These are phyloP conservation scores for Salix exigua DNA, from an alignment of 345 rosid genomes.

Conservation along the genomic window DNA sequence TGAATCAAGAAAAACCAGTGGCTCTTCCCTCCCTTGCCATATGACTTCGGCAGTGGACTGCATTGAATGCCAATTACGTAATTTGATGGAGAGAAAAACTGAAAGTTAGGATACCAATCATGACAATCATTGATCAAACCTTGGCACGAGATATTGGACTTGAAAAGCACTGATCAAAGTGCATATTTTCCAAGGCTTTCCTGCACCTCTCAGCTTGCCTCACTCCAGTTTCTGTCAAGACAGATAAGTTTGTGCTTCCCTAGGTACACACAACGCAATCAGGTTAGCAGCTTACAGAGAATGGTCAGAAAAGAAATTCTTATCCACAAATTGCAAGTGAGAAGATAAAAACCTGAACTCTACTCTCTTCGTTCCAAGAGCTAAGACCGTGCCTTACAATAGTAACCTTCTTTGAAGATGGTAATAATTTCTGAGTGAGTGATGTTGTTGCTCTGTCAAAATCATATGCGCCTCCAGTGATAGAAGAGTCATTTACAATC, in stretches of 20 bases:
- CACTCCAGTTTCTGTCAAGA: slow-evolving; percentile 57
- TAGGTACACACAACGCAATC: slow-evolving; percentile 5
- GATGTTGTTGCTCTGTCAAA: slow-evolving; percentile 49
- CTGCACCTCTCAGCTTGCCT: slow-evolving; percentile 57
- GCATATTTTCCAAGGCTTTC: slow-evolving; percentile 36
- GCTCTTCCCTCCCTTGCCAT: slow-evolving; percentile 57
- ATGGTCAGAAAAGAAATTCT: background rate
- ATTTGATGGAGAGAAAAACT: background rate
- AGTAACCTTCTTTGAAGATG: slow-evolving; percentile 50
- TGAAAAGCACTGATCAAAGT: slow-evolving; percentile 53
- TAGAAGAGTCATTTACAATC: slow-evolving; percentile 23
- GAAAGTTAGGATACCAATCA: background rate
- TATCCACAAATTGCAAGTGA: background rate
- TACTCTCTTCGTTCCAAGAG: slow-evolving; percentile 61
- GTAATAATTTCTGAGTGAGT: slow-evolving; percentile 33
- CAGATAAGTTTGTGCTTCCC: slow-evolving; percentile 65
- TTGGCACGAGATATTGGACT: slow-evolving; percentile 66
- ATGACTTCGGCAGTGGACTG: slow-evolving; percentile 59
- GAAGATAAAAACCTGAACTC: slow-evolving; percentile 55
- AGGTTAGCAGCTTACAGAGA: slow-evolving; percentile 2
- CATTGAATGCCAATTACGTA: slow-evolving; percentile 13
- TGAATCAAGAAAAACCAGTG: slow-evolving; percentile 56
- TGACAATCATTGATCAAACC: slow-evolving; percentile 26
- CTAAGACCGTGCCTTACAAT: slow-evolving; percentile 69
- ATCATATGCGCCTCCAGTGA: slow-evolving; percentile 57